Conservation (phyloP, 805 yeast genomes). For the Hanseniaspora clermontiae region DNA sequence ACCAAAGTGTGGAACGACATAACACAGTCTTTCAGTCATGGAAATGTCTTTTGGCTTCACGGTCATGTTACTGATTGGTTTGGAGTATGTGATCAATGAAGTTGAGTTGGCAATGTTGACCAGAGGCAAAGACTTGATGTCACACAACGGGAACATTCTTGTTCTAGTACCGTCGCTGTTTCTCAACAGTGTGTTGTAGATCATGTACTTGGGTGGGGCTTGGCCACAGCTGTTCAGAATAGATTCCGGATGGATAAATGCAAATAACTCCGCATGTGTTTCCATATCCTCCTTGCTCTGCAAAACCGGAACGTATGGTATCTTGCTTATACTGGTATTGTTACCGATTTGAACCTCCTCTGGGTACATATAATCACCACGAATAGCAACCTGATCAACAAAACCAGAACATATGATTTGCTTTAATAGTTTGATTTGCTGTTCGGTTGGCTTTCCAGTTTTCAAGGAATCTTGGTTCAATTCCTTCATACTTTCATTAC, state of each 20-base stretch:
- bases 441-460: slow-evolving; percentile 52
- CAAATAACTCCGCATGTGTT: slow-evolving; percentile 39
- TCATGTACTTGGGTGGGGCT: slow-evolving; percentile 66
- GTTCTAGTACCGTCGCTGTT: slow-evolving; percentile 37
- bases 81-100: slow-evolving; percentile 67
- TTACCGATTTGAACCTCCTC: slow-evolving; percentile 50
- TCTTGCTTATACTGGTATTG: slow-evolving; percentile 41
- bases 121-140: slow-evolving; percentile 59
- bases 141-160: slow-evolving; percentile 66
- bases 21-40: slow-evolving; percentile 65
- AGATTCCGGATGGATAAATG: slow-evolving; percentile 72
- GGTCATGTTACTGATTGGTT: slow-evolving; percentile 75
- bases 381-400: slow-evolving; percentile 75
- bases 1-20: slow-evolving; percentile 84
- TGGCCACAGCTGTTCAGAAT: slow-evolving; percentile 48
- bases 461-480: slow-evolving; percentile 35
- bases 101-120: slow-evolving; percentile 66
- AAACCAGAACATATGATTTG: slow-evolving; percentile 92
- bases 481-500: slow-evolving; percentile 46
- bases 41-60: slow-evolving; percentile 63
- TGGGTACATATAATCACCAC: slow-evolving; percentile 60
- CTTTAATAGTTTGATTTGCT: slow-evolving; percentile 65
- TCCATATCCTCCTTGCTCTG: slow-evolving; percentile 26
- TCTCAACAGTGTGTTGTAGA: slow-evolving; percentile 54
- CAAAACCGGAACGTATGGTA: slow-evolving; percentile 54